Percentiles rank a stretch among this genome's conserved stretches.
Evolutionary conservation across 805 yeast species (phyloP).

Genomic region (Monosporozyma siamensis): DNA sequence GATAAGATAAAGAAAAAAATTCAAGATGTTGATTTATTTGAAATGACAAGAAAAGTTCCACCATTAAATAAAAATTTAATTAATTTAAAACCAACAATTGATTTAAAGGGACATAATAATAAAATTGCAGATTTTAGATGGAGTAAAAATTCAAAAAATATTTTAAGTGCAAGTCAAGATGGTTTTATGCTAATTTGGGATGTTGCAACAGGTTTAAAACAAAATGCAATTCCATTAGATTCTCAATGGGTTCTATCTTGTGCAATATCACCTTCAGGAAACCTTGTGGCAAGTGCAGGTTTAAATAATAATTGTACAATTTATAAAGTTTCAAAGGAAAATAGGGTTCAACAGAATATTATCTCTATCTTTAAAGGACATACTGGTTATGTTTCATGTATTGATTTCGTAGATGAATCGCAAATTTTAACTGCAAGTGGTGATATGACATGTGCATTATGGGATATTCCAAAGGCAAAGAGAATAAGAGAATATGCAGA

Average conservation of each 20-base stretch:
- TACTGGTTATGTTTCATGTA: constrained; percentile 68
- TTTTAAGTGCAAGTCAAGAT: constrained; percentile 76
- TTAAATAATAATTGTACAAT: constrained; percentile 71
- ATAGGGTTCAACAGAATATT: constrained; percentile 34
- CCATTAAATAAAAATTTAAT: constrained; percentile 15
- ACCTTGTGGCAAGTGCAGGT: constrained; percentile 71
- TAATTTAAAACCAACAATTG: constrained; percentile 32
- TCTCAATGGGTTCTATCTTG: constrained; percentile 75
- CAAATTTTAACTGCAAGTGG: constrained; percentile 66
- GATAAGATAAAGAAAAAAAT: constrained; percentile 35
- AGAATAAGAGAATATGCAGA: constrained; percentile 47
- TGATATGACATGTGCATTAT: constrained; percentile 66
- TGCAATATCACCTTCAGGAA: constrained; percentile 59
- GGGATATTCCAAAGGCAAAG: constrained; percentile 66
- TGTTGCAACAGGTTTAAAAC: constrained; percentile 57
- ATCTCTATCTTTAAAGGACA: constrained; percentile 66
- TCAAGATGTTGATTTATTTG: constrained; percentile 38
- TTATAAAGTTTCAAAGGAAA: constrained; percentile 38
- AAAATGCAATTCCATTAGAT: constrained; percentile 59
- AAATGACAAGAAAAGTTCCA: constrained; percentile 28
- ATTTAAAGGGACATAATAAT: constrained; percentile 51
- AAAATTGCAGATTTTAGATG: constrained; percentile 64
- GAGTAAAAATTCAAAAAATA: constrained; percentile 49
- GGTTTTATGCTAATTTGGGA: constrained; percentile 84
- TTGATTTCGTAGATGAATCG: constrained; percentile 53